Base-by-base conservation (phyloP, 805 yeast species). In the Monosporozyma unispora region DNA sequence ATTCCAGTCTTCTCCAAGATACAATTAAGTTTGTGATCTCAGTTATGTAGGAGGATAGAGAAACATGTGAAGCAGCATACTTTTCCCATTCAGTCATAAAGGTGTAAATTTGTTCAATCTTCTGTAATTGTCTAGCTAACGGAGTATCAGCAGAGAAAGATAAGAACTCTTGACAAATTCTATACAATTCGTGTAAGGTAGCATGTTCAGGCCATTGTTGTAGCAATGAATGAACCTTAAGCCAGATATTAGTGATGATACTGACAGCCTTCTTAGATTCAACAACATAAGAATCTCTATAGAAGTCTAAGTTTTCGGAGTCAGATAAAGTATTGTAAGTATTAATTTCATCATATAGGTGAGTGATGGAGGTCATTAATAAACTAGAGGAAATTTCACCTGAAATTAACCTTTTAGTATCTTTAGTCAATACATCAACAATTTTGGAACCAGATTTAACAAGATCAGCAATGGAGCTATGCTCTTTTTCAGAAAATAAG, bases 191-290 rank as follows among this genome's bases (percentile, higher is more conserved):
- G 50, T 76, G 82, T 46, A 93, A 68, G 0, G 96, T 88, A 0
- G 93, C 93, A 70, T 95, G 96, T 58, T 95, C 99, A 0, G 98
- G 97, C 96, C 96, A 93, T 59, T 81, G 79, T 23, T 66, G 67
- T 11, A 84, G 63, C 11, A 87, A 64, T 3, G 67, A 68, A 7
- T 63, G 54, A 3, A 80, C 79, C 1, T 78, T 62, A 3, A 70
- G 66, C 58, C 73, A 70, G 3, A 82, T 60, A 4, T 61, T 69
- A 29, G 70, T 68, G 10, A 80, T 68, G 0, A 83, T 59, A 1
- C 57, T 60, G 42, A 81, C 77, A 1, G 95, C 87, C 37, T 63
- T 69, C 49, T 74, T 76, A 2, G 84, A 76, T 59, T 89, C 96
- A 8, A 61, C 61, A 4, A 80, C 70, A 42, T 80, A 76, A 21